Conservation (phyloP, 768 basidiomycete genomes). For the Boletus edulis region DNA sequence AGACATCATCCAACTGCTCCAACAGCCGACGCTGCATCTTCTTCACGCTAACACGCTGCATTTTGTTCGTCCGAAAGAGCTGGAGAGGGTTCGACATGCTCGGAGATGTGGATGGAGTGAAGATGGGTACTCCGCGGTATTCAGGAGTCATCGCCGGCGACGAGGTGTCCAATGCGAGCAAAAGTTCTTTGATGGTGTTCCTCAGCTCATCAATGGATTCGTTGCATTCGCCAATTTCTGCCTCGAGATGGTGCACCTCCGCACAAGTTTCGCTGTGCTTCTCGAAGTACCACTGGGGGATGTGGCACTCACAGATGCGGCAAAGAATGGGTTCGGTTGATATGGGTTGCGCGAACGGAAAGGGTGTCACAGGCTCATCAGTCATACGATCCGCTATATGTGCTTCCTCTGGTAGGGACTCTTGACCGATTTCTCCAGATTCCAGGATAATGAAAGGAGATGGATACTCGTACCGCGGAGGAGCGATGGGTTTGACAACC, state of each 20-base stretch:
- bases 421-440: slow-evolving; percentile 39
- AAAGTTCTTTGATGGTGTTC: slow-evolving; percentile 80
- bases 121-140: slow-evolving; percentile 86
- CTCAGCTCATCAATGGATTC: slow-evolving; percentile 87
- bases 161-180: slow-evolving; percentile 67
- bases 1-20: slow-evolving; percentile 83
- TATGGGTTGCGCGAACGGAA: slow-evolving; percentile 77
- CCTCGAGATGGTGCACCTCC: slow-evolving; percentile 93
- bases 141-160: slow-evolving; percentile 68
- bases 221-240: slow-evolving; percentile 91
- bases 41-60: slow-evolving; percentile 78
- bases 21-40: slow-evolving; percentile 78
- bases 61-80: slow-evolving; percentile 70
- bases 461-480: slow-evolving; percentile 66
- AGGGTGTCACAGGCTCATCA: slow-evolving; percentile 58
- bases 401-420: slow-evolving; percentile 33
- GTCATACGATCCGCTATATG: slow-evolving; percentile 37
- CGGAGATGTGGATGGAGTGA: slow-evolving; percentile 70
- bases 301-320: slow-evolving; percentile 95
- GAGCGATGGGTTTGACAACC: slow-evolving; percentile 83
- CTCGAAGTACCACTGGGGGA: slow-evolving; percentile 99
- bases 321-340: slow-evolving; percentile 84
- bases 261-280: slow-evolving; percentile 99
- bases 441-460: slow-evolving; percentile 61
- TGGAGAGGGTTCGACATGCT: slow-evolving; percentile 73